A percentile compares a stretch with the other conserved stretches of the same genome.
Conservation (phyloP, 2,329 filamentous ascomycete species). For the Colletotrichum theobromicola region DNA sequence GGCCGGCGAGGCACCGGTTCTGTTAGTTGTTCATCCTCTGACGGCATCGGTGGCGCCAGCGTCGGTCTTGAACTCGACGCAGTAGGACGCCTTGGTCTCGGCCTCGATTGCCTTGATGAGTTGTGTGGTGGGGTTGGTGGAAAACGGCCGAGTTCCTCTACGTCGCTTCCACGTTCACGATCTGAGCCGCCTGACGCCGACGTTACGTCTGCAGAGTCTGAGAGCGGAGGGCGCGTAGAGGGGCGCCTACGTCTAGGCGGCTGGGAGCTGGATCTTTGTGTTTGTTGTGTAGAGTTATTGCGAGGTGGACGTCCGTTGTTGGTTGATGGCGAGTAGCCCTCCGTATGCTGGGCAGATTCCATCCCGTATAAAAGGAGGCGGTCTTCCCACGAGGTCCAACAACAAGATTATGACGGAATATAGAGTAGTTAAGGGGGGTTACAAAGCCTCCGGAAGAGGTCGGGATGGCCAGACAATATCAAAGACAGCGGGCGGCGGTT, state of each 20-base stretch:
- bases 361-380: background rate
- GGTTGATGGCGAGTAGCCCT: slow-evolving; percentile 5
- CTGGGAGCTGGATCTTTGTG: background rate
- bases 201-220: background rate
- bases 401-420: background rate
- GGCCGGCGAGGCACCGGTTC: slow-evolving; percentile 6
- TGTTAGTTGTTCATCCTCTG: slow-evolving; percentile 6
- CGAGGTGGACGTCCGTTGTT: background rate
- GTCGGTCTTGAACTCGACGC: background rate
- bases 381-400: background rate
- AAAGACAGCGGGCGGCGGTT: background rate
- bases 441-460: background rate
- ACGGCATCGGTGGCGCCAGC: background rate
- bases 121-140: background rate
- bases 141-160: background rate
- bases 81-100: background rate
- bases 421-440: background rate
- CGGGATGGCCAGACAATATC: background rate
- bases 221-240: background rate
- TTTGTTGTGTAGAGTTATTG: background rate
- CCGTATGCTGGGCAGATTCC: slow-evolving; percentile 18
- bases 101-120: background rate
- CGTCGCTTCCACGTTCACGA: background rate
- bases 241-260: background rate
- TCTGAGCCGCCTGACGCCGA: background rate